These are phyloP conservation scores for Globomyces sp. DNA, from an alignment of 371 early-diverging fungal genomes.

Conservation along the genomic window DNA sequence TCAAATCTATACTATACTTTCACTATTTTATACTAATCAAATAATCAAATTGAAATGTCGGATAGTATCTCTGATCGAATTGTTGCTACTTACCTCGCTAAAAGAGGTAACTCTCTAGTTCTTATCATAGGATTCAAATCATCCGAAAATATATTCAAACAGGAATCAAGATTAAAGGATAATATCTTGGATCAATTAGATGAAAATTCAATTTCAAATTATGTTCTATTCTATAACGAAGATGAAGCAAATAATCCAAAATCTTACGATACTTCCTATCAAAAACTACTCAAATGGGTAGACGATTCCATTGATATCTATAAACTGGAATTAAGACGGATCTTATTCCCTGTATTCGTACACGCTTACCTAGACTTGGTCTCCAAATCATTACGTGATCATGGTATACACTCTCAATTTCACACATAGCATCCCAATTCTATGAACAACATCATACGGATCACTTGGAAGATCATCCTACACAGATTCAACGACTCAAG, in stretches of 20 bases:
- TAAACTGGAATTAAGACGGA: constrained; percentile 45
- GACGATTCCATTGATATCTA: constrained; percentile 93
- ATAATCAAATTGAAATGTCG: constrained; percentile 1
- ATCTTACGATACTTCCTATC: constrained; percentile 74
- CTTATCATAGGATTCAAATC: constrained; percentile 21
- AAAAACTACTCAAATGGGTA: constrained; percentile 85
- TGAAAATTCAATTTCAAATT: constrained; percentile 55
- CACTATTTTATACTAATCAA: background rate
- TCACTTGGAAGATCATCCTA: constrained; percentile 70
- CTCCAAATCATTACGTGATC: constrained; percentile 49
- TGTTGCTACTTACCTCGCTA: constrained; percentile 14
- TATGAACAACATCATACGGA: constrained; percentile 72
- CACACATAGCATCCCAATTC: constrained; percentile 66
- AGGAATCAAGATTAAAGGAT: constrained; percentile 24
- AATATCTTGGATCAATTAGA: constrained; percentile 21
- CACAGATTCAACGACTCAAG: constrained; percentile 63
- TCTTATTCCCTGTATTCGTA: constrained; percentile 94
- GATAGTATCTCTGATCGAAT: constrained; percentile 10
- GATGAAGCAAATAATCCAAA: constrained; percentile 74
- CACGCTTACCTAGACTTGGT: constrained; percentile 93
- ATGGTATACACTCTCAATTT: constrained; percentile 55
- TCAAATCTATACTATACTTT: no score
- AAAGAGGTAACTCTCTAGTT: constrained; percentile 3
- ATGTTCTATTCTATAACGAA: constrained; percentile 67
- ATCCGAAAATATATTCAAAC: constrained; percentile 24